These are phyloP conservation scores for Aspergillus unguis DNA, from an alignment of 2,329 filamentous ascomycete genomes.

Conservation along the genomic window DNA sequence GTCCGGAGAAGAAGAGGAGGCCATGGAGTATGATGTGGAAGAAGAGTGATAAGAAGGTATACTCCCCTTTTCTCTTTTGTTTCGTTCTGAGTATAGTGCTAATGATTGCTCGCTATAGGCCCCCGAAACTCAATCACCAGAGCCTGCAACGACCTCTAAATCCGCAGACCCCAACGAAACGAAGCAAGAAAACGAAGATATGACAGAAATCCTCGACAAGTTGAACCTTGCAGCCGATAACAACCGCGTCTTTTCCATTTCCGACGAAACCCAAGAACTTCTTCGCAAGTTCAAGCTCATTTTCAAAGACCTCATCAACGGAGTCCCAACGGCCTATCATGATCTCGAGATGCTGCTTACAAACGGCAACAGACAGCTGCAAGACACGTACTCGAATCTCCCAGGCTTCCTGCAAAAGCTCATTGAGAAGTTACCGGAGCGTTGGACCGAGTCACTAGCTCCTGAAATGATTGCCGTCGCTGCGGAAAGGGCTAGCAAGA, in stretches of 20 bases:
- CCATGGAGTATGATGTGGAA: constrained; percentile 42
- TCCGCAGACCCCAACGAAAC: constrained; percentile 24
- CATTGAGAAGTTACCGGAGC: constrained; percentile 77
- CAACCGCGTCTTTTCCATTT: constrained; percentile 80
- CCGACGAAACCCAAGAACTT: constrained; percentile 77
- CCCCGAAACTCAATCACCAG: constrained; percentile 5
- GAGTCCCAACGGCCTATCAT: constrained; percentile 87
- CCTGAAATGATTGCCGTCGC: constrained; percentile 80
- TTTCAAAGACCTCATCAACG: constrained; percentile 87
- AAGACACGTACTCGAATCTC: constrained; percentile 63
- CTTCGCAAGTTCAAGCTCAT: constrained; percentile 82
- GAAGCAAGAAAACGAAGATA: constrained; percentile 65
- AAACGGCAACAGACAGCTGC: constrained; percentile 61
- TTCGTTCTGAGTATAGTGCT: background rate
- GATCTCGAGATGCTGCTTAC: constrained; percentile 72
- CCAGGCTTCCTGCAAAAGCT: constrained; percentile 80
- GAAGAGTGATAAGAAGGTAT: constrained; percentile 36
- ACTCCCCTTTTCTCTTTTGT: background rate
- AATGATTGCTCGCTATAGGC: background rate
- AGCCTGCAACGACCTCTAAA: constrained; percentile 6
- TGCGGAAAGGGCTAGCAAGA: constrained; percentile 61
- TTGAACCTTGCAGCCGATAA: constrained; percentile 80
- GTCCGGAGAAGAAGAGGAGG: constrained; percentile 30
- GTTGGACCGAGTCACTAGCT: constrained; percentile 70
- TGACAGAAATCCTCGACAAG: constrained; percentile 74